Evolutionary conservation across 371 early-diverging fungal species (phyloP), one percentile per base, ranked within the genome.

Genomic region (Conidiobolus coronatus): DNA sequence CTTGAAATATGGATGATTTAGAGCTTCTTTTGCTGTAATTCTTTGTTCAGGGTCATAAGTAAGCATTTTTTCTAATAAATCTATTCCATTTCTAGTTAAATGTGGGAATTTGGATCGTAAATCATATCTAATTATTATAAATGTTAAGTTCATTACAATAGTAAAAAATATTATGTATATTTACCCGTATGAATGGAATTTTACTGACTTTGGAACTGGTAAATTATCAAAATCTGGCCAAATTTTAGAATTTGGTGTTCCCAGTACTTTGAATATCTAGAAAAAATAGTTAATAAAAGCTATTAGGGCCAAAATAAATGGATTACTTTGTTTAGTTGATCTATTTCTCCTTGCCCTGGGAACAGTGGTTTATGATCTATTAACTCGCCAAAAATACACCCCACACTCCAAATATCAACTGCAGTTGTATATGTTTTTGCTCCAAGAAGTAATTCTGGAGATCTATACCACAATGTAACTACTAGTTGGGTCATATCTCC

Each of bases 371-470:
- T 66, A 35, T 77, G 72, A 43, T 68, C 66, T 23, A 89, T 55
- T 39, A 93, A 62, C 54, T 94, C 95, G 22, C 79, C 88, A 62
- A 93, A 81, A 39, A 95, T 87, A 51, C 94, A 87, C 1, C 93
- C 93, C 23, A 89, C 73, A 5, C 86, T 85, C 98, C 99, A 99
- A 64, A 98, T 88, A 56, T 99, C 99, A 19, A 99, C 70, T 0
- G 91, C 84, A 0, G 84, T 85, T 1, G 86, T 72, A 62, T 99
- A 99, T 49, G 81, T 71, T 47, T 77, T 85, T 2, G 69, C 70
- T 12, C 99, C 99, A 9, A 93, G 59, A n/a, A 99, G 58, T 4
- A 99, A 62, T 55, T 99, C 99, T 2, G 99, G 99, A 0, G 98
- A 80, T 59, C 97, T 80, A 55, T 89, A 86, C 88, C 86, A 89